phyloP scores from a whole-genome alignment of 352 stramenopile genomes.

The Phytophthora ramorum region DNA sequence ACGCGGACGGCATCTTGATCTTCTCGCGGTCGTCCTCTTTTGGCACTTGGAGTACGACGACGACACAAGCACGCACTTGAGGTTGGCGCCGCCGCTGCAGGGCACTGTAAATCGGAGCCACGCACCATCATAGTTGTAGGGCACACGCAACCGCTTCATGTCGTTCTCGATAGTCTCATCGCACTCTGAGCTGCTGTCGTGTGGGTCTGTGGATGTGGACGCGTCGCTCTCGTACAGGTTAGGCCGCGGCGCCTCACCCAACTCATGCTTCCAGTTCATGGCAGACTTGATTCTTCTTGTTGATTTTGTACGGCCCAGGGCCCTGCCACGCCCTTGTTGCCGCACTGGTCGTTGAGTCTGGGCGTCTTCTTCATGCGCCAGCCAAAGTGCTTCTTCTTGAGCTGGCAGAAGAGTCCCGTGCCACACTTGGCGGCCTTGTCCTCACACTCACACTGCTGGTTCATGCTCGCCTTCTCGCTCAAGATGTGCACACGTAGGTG shows the following conservation, averaged over 20 bases:
- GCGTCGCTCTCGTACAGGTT: conserved; percentile 28
- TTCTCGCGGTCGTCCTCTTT: conserved; percentile 27
- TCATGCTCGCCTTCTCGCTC: conserved; percentile 23
- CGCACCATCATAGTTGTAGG: conserved; percentile 62
- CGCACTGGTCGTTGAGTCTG: conserved; percentile 36
- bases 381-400: conserved; percentile 33
- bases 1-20: conserved; percentile 17
- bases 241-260: conserved; percentile 4
- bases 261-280: conserved; percentile 33
- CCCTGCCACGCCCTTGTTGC: conserved; percentile 21
- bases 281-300: not conserved
- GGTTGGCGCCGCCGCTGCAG: conserved; percentile 23
- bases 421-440: conserved; percentile 39
- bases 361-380: conserved; percentile 37
- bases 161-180: conserved; percentile 68
- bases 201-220: conserved; percentile 23
- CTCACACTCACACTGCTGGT: conserved; percentile 41
- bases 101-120: conserved; percentile 7
- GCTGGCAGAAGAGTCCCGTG: conserved; percentile 32
- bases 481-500: conserved; percentile 39
- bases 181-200: conserved; percentile 26
- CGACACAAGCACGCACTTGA: conserved; percentile 38
- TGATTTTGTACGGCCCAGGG: conserved; percentile 19
- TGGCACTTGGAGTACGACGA: conserved; percentile 42
- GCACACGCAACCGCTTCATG: conserved; percentile 77